phyloP scores from a whole-genome alignment of 352 stramenopile genomes.

The Globisporangium ultimum region DNA sequence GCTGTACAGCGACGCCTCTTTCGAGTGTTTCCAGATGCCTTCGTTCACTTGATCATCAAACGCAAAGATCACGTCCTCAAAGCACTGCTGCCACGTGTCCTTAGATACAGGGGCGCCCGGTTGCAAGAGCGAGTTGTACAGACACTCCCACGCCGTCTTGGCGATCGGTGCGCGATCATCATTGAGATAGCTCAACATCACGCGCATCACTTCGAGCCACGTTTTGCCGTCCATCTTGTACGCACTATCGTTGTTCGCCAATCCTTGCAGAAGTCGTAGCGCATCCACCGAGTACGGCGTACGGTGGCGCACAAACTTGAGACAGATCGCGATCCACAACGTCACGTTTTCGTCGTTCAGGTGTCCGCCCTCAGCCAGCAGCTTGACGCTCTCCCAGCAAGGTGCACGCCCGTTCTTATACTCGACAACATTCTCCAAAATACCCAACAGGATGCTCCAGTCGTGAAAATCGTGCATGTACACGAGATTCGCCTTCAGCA shows the following conservation, averaged over 20 bases:
- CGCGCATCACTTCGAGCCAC: conserved; percentile 84
- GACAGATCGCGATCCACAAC: conserved; percentile 79
- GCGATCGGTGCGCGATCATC: conserved; percentile 73
- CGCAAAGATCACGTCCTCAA: conserved; percentile 85
- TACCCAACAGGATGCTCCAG: conserved; percentile 67
- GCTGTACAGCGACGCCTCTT: conserved; percentile 74
- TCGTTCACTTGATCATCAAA: conserved; percentile 82
- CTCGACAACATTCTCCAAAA: conserved; percentile 75
- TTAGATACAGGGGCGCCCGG: conserved; percentile 64
- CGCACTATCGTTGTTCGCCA: conserved; percentile 70
- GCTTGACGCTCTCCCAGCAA: conserved; percentile 74
- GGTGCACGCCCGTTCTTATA: conserved; percentile 68
- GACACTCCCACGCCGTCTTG: conserved; percentile 82
- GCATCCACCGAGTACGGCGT: conserved; percentile 78
- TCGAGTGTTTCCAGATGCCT: conserved; percentile 42
- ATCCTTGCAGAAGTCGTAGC: conserved; percentile 62
- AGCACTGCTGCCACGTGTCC: conserved; percentile 80
- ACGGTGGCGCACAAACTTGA: conserved; percentile 72
- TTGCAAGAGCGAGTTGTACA: conserved; percentile 78
- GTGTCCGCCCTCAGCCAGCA: conserved; percentile 68
- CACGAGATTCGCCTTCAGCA: conserved; percentile 84
- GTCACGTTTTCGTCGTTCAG: conserved; percentile 77
- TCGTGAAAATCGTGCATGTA: conserved; percentile 88
- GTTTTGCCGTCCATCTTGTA: conserved; percentile 70
- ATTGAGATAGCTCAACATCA: conserved; percentile 83